A percentile compares a stretch with the other conserved stretches of the same genome.
Evolutionary conservation across 495 filamentous ascomycete genomes (phyloP).

Genomic region (Xylaria bambusicola): DNA sequence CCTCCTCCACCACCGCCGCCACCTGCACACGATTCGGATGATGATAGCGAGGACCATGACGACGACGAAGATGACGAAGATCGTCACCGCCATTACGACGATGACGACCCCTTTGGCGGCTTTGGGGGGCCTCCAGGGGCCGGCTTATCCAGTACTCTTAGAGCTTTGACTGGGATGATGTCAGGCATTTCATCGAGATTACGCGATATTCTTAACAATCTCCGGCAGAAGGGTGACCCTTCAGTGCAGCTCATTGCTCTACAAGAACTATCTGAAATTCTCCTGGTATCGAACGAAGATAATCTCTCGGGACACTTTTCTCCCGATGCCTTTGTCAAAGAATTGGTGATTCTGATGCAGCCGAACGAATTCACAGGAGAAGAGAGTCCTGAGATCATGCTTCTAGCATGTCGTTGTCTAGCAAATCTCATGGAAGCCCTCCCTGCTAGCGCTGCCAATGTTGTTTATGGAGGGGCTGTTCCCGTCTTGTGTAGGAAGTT

Average conservation of each 20-base stretch:
- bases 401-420: constrained; percentile 92
- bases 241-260: constrained; percentile 90
- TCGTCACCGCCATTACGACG: constrained; percentile 55
- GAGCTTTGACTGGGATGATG: constrained; percentile 89
- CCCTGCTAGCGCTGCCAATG: constrained; percentile 86
- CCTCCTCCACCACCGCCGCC: constrained; percentile 44
- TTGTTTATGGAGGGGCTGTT: constrained; percentile 94
- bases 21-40: constrained; percentile 49
- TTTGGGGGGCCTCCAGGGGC: constrained; percentile 65
- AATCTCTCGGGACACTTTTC: constrained; percentile 95
- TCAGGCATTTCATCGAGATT: constrained; percentile 77
- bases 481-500: constrained; percentile 92
- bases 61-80: constrained; percentile 54
- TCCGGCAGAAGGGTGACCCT: constrained; percentile 84
- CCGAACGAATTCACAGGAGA: constrained; percentile 79
- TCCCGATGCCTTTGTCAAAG: constrained; percentile 92
- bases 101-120: constrained; percentile 77
- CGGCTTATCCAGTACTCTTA: constrained; percentile 76
- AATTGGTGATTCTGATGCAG: constrained; percentile 90
- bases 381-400: constrained; percentile 97
- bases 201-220: constrained; percentile 78
- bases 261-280: constrained; percentile 88
- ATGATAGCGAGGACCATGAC: constrained; percentile 53
- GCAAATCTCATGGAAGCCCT: constrained; percentile 98
- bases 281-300: constrained; percentile 94